Base-by-base conservation (phyloP, 129 eudicot species). In the Flaveria robusta region DNA sequence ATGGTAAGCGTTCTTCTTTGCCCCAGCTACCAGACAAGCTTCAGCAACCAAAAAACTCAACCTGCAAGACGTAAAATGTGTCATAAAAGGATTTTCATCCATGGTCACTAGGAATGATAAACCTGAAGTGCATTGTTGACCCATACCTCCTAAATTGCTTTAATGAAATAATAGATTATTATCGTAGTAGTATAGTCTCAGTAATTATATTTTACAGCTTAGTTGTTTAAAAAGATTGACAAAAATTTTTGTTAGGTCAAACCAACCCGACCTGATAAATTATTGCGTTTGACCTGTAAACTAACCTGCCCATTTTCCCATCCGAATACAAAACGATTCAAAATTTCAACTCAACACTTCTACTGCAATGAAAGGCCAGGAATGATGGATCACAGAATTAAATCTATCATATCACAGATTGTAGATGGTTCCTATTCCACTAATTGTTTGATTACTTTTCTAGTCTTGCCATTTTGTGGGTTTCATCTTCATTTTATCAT, bases 1-100 rank as follows among this genome's bases (percentile, higher is more conserved):
- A 78, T 94, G 98, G 82, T 94, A 94, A 0, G 96, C 98, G 52
- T 94, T 94, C 72, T 88, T 87, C 85, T 83, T 88, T 58, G 98
- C 98, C 27, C 98, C 98, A 0, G 97, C 98, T 23, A 94, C 71
- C 27, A 89, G 78, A 74, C 97, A 91, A 43, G 97, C 96, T 86
- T 91, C 97, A 9, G 98, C 97, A 45, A 91, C 96, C 68, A 91
- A 50, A 75, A 94, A 94, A 55, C 91, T 84, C 83, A 79, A 5
- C 98, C 97, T 94, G 96, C 83, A 74, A 12, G 23, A 85, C 8
- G 49, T 37, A 72, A 7, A 41, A 9, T 54, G 20, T 26, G 11
- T 72, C 75, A 52, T 34, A 22, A n/a, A 11, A 7, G 16, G 52
- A 72, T 62, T 62, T 62, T 62, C 13, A n/a, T 59, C 4, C 8